phyloP scores from a whole-genome alignment of 106 monocot species.

The Dactylorhiza incarnata region DNA sequence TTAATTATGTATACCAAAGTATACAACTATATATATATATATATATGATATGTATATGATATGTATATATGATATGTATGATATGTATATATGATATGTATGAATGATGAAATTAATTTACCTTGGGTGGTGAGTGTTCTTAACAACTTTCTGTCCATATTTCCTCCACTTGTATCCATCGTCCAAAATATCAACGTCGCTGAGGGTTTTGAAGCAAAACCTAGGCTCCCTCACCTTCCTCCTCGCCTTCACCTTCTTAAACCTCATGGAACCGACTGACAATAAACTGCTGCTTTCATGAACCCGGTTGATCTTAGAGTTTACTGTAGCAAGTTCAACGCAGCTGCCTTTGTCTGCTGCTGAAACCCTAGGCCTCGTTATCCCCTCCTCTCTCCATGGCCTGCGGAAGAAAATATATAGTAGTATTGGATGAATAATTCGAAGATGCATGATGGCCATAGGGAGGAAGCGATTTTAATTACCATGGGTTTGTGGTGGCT shows the following conservation, averaged over 20 bases:
- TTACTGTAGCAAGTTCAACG: background rate
- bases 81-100: background rate
- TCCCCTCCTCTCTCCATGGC: conserved; percentile 2
- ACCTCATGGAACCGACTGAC: conserved; percentile 9
- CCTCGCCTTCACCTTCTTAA: conserved; percentile 43
- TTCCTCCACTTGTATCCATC: conserved; percentile 45
- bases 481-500: background rate
- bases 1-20: no score
- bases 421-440: background rate
- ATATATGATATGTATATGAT: background rate
- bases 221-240: conserved; percentile 56
- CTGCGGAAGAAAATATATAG: background rate
- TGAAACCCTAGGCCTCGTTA: background rate
- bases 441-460: background rate
- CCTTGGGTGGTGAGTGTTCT: conserved; percentile 56
- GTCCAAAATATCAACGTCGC: conserved; percentile 36
- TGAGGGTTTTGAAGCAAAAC: conserved; percentile 56
- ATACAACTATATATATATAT: background rate
- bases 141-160: conserved; percentile 55
- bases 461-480: background rate
- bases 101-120: background rate
- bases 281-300: background rate
- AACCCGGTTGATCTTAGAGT: no score
- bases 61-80: background rate
- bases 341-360: background rate